phyloP scores from a whole-genome alignment of 768 basidiomycete species.

The Pleurotus pulmonarius region DNA sequence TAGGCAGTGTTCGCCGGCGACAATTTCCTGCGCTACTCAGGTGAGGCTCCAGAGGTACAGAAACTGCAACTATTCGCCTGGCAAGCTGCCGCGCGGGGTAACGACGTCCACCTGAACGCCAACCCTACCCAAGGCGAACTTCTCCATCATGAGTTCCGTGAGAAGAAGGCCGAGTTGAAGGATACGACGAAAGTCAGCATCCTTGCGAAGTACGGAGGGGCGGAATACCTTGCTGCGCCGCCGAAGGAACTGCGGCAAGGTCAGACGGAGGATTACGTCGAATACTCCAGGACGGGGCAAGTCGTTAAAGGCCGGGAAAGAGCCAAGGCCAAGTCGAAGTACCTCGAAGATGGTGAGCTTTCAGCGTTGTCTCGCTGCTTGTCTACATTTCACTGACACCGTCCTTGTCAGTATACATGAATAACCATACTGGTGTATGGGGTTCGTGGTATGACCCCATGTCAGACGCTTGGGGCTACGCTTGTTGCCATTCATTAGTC shows the following conservation, averaged over 20 bases:
- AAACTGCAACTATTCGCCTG: constrained; percentile 94
- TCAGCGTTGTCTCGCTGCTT: constrained; percentile 2
- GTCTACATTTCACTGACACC: constrained; percentile 5
- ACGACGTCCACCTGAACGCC: constrained; percentile 92
- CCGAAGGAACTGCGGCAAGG: constrained; percentile 92
- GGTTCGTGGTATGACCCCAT: constrained; percentile 87
- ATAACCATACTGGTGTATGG: constrained; percentile 97
- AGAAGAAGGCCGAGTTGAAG: constrained; percentile 90
- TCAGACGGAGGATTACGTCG: constrained; percentile 96
- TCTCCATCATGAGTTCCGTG: constrained; percentile 83
- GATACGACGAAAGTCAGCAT: constrained; percentile 88
- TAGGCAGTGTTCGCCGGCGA: constrained; percentile 93
- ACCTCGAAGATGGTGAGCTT: constrained; percentile 88
- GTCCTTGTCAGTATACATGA: constrained; percentile 62
- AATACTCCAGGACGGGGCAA: constrained; percentile 90
- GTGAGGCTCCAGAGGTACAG: constrained; percentile 91
- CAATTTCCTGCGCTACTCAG: constrained; percentile 89
- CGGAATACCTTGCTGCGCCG: constrained; percentile 83
- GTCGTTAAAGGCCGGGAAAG: constrained; percentile 90
- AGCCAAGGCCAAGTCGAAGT: constrained; percentile 86
- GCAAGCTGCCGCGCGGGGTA: constrained; percentile 91
- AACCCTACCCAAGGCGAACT: constrained; percentile 96
- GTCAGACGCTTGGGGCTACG: constrained; percentile 84
- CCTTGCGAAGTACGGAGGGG: constrained; percentile 91
- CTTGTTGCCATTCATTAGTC: constrained; percentile 86